phyloP scores from a whole-genome alignment of 208 protist genomes.

The Leishmania lainsoni region DNA sequence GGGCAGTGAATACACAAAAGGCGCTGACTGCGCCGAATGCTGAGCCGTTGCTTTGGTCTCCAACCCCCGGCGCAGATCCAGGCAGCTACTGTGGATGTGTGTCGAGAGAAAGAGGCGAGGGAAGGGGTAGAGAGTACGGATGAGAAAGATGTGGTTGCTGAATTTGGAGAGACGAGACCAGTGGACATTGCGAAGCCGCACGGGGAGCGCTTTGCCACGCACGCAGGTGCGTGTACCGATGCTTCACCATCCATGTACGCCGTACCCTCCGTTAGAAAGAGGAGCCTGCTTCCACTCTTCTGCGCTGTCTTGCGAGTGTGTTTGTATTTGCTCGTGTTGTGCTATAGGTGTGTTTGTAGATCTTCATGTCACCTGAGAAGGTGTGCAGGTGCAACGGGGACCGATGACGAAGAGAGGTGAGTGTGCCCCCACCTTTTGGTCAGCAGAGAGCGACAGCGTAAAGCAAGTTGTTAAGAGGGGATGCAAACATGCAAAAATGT shows the following conservation, averaged over 20 bases:
- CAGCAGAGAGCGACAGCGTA: not conserved
- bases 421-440: not conserved
- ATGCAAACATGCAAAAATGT: not conserved
- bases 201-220: not conserved
- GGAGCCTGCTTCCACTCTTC: not conserved
- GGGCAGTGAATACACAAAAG: not conserved
- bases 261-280: not conserved
- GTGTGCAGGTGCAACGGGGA: not conserved
- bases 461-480: no score
- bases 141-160: not conserved
- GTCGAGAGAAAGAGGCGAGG: not conserved
- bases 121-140: not conserved
- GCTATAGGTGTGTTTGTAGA: not conserved
- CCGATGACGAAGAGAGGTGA: not conserved
- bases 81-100: not conserved
- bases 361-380: not conserved
- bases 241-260: not conserved
- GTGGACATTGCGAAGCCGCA: not conserved
- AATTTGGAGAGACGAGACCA: not conserved
- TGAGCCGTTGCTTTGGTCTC: no score
- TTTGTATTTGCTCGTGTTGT: not conserved
- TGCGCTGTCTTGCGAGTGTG: no score
- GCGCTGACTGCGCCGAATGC: not conserved
- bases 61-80: not conserved
- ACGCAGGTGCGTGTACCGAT: not conserved